phyloP scores from a whole-genome alignment of 441 rosid species.

The Kokia cookei region DNA sequence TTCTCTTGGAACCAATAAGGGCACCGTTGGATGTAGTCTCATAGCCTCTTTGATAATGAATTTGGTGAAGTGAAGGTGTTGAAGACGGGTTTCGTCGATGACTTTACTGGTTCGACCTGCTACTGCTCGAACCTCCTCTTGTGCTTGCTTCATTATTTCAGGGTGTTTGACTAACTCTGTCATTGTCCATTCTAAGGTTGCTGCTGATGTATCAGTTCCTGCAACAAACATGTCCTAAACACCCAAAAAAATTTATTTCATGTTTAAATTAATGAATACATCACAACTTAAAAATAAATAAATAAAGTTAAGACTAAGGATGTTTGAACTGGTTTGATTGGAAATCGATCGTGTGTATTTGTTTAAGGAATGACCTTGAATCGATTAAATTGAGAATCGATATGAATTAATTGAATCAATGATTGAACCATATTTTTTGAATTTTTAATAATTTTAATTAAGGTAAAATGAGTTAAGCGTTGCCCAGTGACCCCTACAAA shows the following conservation, averaged over 20 bases:
- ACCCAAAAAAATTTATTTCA: too few species aligned
- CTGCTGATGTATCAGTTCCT: slow-evolving; percentile 39
- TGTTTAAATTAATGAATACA: too few species aligned
- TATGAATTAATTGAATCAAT: too few species aligned
- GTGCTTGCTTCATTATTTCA: slow-evolving; percentile 9
- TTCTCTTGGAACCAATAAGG: not conserved
- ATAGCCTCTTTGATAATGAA: not conserved
- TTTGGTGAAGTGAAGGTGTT: not conserved
- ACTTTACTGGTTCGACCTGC: not conserved
- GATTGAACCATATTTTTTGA: too few species aligned
- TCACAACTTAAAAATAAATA: too few species aligned
- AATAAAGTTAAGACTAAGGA: too few species aligned
- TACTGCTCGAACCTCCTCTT: not conserved
- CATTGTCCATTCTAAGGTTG: slow-evolving; percentile 40
- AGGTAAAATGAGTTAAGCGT: too few species aligned
- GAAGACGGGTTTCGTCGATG: not conserved
- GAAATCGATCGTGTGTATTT: accelerated
- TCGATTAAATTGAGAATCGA: too few species aligned
- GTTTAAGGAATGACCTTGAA: too few species aligned
- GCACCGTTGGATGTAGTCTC: slow-evolving; percentile 7
- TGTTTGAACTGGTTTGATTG: too few species aligned
- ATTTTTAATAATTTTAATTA: too few species aligned
- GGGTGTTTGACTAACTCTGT: slow-evolving; percentile 43
- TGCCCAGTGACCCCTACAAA: too few species aligned
- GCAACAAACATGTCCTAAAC: slow-evolving; percentile 24